These are phyloP conservation scores for Thielaviopsis musarum DNA, from an alignment of 2,329 filamentous ascomycete genomes.

Conservation along the genomic window DNA sequence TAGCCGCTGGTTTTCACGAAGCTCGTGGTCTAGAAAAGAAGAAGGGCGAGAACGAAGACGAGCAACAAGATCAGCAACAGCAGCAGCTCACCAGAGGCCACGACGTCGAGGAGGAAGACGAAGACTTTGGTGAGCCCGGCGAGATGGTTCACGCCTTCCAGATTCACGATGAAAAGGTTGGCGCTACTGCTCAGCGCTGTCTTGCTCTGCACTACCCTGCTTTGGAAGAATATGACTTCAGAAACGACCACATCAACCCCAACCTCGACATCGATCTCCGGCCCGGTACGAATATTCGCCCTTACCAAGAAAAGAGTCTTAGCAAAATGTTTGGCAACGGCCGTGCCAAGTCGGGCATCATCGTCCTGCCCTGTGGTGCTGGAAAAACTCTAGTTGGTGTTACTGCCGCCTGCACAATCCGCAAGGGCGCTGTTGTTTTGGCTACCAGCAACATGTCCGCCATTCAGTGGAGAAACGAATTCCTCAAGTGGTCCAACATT, in stretches of 20 bases:
- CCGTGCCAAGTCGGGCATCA: conserved; percentile 90
- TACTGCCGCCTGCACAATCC: conserved; percentile 92
- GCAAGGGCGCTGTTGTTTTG: conserved; percentile 87
- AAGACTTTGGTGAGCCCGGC: conserved; percentile 73
- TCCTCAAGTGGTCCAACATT: conserved; percentile 94
- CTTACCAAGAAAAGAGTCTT: conserved; percentile 93
- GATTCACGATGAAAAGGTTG: conserved; percentile 66
- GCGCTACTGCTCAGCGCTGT: conserved; percentile 78
- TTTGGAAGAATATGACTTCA: conserved; percentile 93
- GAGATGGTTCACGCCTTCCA: conserved; percentile 89
- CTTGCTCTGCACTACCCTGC: conserved; percentile 74
- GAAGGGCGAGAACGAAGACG: neutral
- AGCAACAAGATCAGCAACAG: conserved; percentile 1
- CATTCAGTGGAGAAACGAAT: conserved; percentile 91
- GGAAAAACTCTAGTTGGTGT: conserved; percentile 98
- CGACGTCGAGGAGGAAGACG: conserved; percentile 43
- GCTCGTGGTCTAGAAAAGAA: conserved; percentile 24
- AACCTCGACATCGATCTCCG: conserved; percentile 88
- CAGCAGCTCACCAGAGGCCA: neutral
- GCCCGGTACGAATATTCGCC: conserved; percentile 73
- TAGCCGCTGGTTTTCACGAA: conserved; percentile 76
- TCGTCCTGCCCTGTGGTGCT: conserved; percentile 88
- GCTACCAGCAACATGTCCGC: conserved; percentile 98
- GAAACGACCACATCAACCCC: conserved; percentile 75
- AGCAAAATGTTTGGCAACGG: conserved; percentile 99